Percentiles rank a stretch among this genome's conserved stretches.
Evolutionary conservation across 305 asterid genomes (phyloP).

Genomic region (Rubia occidens): DNA sequence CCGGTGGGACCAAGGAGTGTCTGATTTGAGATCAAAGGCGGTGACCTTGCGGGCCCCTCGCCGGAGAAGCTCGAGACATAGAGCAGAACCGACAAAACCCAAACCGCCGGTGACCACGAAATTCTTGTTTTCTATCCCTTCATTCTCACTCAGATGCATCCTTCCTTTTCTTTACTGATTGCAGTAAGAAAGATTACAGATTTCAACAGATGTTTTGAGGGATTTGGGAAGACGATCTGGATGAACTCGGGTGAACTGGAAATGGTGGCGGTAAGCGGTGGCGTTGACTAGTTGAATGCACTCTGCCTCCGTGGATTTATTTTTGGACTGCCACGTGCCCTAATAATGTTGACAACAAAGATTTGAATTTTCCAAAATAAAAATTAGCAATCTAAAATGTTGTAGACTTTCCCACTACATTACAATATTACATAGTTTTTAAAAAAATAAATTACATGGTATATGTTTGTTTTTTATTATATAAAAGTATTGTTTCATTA

Average conservation of each 20-base stretch:
- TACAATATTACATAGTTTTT: too few species aligned
- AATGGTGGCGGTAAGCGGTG: neutral
- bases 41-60: slow-evolving; percentile 72
- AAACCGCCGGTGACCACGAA: slow-evolving; percentile 85
- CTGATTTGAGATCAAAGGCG: slow-evolving; percentile 67
- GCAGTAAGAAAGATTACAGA: neutral
- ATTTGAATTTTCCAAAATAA: too few species aligned
- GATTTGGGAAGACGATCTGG: neutral
- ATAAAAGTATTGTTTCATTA: too few species aligned
- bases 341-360: too few species aligned
- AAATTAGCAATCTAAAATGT: too few species aligned
- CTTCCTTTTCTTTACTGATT: neutral
- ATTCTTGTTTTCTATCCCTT: slow-evolving; percentile 65
- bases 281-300: neutral
- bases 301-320: neutral
- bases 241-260: neutral
- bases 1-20: slow-evolving; percentile 65
- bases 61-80: slow-evolving; percentile 71
- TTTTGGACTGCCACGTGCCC: neutral
- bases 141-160: slow-evolving; percentile 95
- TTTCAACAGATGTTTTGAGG: neutral
- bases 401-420: too few species aligned
- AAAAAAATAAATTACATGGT: too few species aligned
- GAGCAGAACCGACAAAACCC: slow-evolving; percentile 84
- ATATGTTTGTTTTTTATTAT: too few species aligned